These are phyloP conservation scores for Coix lacrymajobi DNA, from an alignment of 176 grass and related monocot species.

Conservation along the genomic window DNA sequence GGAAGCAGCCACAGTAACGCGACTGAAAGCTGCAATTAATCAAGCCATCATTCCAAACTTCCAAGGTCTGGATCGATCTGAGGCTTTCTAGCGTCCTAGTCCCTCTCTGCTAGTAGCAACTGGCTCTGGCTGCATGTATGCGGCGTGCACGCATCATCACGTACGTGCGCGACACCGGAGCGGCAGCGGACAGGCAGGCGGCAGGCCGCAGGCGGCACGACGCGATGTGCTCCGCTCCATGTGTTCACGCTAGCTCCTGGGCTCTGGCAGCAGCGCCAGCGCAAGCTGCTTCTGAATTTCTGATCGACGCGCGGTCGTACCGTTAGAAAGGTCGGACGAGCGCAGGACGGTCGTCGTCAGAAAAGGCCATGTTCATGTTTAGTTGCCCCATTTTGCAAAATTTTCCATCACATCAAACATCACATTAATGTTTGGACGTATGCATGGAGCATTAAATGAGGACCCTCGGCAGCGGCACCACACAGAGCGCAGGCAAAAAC, in stretches of 20 bases:
- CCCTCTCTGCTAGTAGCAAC: not conserved
- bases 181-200: not conserved
- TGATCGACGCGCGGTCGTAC: no score
- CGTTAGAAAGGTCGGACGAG: not conserved
- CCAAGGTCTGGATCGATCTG: not conserved
- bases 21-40: constrained; percentile 21
- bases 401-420: no score
- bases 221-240: not conserved
- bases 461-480: no score
- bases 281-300: not conserved
- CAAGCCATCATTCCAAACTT: no score
- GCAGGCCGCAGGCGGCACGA: not conserved
- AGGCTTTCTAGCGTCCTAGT: not conserved
- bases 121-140: not conserved
- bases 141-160: not conserved
- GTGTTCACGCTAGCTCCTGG: no score
- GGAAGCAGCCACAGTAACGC: constrained; percentile 7
- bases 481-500: no score
- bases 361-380: no score
- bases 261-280: no score
- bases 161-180: not conserved
- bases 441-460: no score
- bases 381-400: no score
- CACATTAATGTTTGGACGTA: no score
- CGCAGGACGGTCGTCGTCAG: no score